Evolutionary conservation across 768 basidiomycete species (phyloP), one percentile per base, ranked within the genome.

Genomic region (Dentipellis fragilis): DNA sequence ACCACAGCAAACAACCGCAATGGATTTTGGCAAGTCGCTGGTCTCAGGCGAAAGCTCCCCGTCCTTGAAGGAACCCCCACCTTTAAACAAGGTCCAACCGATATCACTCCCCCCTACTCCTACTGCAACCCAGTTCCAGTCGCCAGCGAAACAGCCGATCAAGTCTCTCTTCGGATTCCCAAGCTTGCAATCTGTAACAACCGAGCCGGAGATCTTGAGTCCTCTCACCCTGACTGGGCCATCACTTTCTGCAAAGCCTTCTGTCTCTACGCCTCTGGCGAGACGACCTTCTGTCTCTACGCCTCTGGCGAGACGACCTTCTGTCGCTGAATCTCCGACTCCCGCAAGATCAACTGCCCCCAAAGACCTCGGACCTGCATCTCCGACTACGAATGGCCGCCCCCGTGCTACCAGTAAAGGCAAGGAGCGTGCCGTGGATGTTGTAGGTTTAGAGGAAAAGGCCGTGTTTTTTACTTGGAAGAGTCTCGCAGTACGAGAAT

Each of bases 71-170:
- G 11, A 45, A 0, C 62, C 62, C 0, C 70, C 70, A 19, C 62
- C 62, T 14, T 45, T 64, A 10, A 53, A 46, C 37, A 68, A 64
- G 39, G 42, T 62, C 0, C 57, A 61, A 16, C 66, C 65, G 1
- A 52, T 70, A 9, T 58, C 66, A 8, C 59, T 71, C 3, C 70
- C 70, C 0, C 64, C 67, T 14, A 71, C 70, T 0, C 69, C 69
- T 6, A 69, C 69, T 1, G 61, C 56, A 16, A 48, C 63, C 36
- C 62, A 61, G 57, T 68, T 66, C 54, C 64, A 63, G 22, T 55
- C 52, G 23, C 55, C 62, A 14, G 51, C 55, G 4, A 59, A 62
- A 34, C 58, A 55, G 22, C 40, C 58, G 2, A 63, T 63, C 53
- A 61, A 62, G 8, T 65, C 66, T n/a, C 49, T 65, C 3, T 57